Conservation (phyloP, 2,329 filamentous ascomycete genomes). For the Atkinsonella texensis region DNA sequence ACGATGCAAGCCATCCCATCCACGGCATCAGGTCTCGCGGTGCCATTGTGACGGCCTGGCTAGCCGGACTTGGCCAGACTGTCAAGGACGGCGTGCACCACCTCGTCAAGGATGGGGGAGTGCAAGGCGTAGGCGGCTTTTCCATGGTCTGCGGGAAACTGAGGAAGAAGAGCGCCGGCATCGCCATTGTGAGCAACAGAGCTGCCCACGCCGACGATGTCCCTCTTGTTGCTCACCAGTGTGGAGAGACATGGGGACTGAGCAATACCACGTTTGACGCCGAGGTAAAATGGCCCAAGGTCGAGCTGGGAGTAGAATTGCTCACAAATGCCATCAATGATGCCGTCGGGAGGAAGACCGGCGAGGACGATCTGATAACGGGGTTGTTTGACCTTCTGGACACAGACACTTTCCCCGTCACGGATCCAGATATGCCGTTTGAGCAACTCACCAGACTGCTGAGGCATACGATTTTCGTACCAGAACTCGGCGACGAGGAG, state of each 20-base stretch:
- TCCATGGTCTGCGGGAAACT: conserved; percentile 55
- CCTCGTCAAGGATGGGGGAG: conserved; percentile 38
- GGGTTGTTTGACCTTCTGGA: conserved; percentile 43
- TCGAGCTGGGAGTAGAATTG: conserved; percentile 38
- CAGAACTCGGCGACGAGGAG: conserved; percentile 38
- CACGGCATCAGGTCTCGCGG: conserved; percentile 46
- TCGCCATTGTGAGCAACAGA: conserved; percentile 53
- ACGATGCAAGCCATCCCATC: conserved; percentile 40
- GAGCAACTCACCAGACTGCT: conserved; percentile 41
- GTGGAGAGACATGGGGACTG: conserved; percentile 43
- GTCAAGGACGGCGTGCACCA: conserved; percentile 38
- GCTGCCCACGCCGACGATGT: conserved; percentile 40
- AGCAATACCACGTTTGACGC: conserved; percentile 50
- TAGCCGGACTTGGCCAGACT: conserved; percentile 34
- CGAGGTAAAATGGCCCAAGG: conserved; percentile 47
- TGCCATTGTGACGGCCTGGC: conserved; percentile 51
- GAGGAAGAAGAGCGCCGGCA: conserved; percentile 32
- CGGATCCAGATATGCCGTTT: conserved; percentile 30
- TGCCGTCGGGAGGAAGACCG: conserved; percentile 22
- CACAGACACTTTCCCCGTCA: conserved; percentile 40
- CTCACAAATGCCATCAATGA: conserved; percentile 30
- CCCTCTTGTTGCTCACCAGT: conserved; percentile 41
- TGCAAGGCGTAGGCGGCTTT: conserved; percentile 53
- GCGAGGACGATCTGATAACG: conserved; percentile 37
- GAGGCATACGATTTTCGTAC: conserved; percentile 50